Percentiles rank a stretch among this genome's conserved stretches.
These are phyloP conservation scores for Ganoderma leucocontextum DNA, from an alignment of 1,284 basidiomycete species.

Conservation along the genomic window DNA sequence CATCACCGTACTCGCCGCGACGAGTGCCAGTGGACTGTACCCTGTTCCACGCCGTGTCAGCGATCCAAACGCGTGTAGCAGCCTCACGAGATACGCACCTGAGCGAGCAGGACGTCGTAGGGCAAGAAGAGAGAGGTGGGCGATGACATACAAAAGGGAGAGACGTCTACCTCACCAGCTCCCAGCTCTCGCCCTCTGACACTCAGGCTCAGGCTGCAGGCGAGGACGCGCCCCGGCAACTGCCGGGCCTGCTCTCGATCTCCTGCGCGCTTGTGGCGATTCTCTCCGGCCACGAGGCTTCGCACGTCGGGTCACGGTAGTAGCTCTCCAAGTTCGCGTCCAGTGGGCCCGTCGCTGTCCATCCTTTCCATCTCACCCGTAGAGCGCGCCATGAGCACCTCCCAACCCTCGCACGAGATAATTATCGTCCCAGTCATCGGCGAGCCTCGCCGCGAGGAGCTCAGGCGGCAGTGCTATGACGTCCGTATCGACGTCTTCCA, in stretches of 20 bases:
- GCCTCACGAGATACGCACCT: constrained; percentile 22
- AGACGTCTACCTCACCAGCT: constrained; percentile 21
- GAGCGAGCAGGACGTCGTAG: constrained; percentile 29
- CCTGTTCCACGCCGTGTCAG: constrained; percentile 25
- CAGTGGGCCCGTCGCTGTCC: not conserved
- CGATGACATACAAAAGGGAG: constrained; percentile 34
- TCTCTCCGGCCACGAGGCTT: constrained; percentile 7
- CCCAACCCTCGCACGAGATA: constrained; percentile 60
- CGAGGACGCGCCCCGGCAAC: constrained; percentile 28
- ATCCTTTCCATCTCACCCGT: not conserved
- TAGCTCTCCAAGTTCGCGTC: constrained; percentile 10
- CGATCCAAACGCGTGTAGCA: not conserved
- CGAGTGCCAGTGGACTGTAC: constrained; percentile 40
- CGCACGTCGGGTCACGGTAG: constrained; percentile 10
- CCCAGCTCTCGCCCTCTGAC: not conserved
- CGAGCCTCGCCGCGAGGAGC: constrained; percentile 42
- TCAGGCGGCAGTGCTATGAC: constrained; percentile 65
- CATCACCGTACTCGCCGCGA: constrained; percentile 49
- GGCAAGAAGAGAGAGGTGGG: constrained; percentile 19
- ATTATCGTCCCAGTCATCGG: constrained; percentile 52
- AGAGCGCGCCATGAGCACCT: constrained; percentile 19
- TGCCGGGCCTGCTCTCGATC: constrained; percentile 21
- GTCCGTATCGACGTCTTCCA: constrained; percentile 76
- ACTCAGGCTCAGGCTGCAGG: constrained; percentile 5
- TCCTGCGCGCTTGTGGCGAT: constrained; percentile 13